phyloP scores from a whole-genome alignment of 1,284 basidiomycete genomes.

The Xerocomus nothofagi region DNA sequence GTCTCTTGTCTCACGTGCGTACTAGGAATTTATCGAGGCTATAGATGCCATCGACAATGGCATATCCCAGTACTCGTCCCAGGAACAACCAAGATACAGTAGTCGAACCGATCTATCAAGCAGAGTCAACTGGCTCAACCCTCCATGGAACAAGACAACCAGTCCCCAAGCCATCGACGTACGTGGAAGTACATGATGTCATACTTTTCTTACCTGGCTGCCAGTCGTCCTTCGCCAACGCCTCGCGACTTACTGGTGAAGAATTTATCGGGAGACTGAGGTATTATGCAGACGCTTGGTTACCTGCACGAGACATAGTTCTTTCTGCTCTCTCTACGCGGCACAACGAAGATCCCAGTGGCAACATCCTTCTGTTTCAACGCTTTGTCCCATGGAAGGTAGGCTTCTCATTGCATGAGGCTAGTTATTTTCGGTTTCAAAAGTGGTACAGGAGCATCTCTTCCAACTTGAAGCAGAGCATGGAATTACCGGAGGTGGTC shows the following conservation, averaged over 20 bases:
- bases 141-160: conserved; percentile 84
- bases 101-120: conserved; percentile 80
- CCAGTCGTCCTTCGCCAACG: conserved; percentile 75
- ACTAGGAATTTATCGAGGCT: conserved; percentile 87
- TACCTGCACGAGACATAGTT: conserved; percentile 89
- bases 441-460: conserved; percentile 74
- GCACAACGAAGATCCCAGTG: conserved; percentile 65
- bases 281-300: conserved; percentile 88
- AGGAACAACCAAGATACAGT: conserved; percentile 68
- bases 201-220: conserved; percentile 6
- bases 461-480: conserved; percentile 79
- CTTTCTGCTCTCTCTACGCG: conserved; percentile 64
- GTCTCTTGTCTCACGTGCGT: conserved; percentile 6
- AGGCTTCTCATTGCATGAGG: not conserved
- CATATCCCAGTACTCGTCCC: conserved; percentile 72
- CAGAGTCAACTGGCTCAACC: conserved; percentile 82
- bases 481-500: conserved; percentile 42
- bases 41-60: conserved; percentile 97
- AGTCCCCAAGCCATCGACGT: conserved; percentile 72
- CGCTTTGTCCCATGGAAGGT: conserved; percentile 88
- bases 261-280: conserved; percentile 85
- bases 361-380: conserved; percentile 82
- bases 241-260: conserved; percentile 80
- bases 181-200: conserved; percentile 11
- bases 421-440: not conserved